Percentiles rank a stretch among this genome's conserved stretches.
Evolutionary conservation across 2,329 filamentous ascomycete species (phyloP).

Genomic region (Fusarium sp.): DNA sequence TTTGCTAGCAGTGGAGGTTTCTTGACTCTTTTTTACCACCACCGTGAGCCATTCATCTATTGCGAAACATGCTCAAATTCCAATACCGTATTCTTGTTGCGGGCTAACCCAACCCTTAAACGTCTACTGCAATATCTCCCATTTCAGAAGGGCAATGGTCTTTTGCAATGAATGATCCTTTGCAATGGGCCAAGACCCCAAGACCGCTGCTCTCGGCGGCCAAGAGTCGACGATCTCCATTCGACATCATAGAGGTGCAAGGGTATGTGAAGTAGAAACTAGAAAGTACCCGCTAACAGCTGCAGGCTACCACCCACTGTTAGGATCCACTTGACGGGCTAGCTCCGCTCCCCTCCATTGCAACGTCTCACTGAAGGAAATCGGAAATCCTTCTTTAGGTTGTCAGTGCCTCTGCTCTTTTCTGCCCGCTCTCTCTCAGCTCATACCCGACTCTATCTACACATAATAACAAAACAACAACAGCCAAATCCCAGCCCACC

Average conservation of each 20-base stretch:
- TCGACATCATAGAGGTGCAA: constrained; percentile 41
- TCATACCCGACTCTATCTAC: constrained; percentile 6
- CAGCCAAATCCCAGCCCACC: background rate
- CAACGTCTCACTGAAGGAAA: constrained; percentile 48
- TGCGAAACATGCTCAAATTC: constrained; percentile 13
- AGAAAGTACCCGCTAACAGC: constrained; percentile 43
- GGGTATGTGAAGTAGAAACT: background rate
- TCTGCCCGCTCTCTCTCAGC: constrained; percentile 26
- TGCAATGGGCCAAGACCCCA: constrained; percentile 18
- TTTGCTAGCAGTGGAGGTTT: constrained; percentile 1
- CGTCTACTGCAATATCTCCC: background rate
- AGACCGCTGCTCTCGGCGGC: constrained; percentile 30
- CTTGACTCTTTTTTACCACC: too few relatives aligned
- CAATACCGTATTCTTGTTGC: background rate
- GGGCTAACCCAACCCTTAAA: background rate
- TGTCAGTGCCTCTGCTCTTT: constrained; percentile 44
- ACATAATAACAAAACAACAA: constrained; percentile 34
- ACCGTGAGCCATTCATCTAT: constrained; percentile 2
- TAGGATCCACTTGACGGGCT: constrained; percentile 23
- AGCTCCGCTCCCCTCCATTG: constrained; percentile 18
- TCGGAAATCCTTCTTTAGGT: constrained; percentile 45
- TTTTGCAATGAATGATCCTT: constrained; percentile 20
- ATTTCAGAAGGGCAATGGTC: constrained; percentile 15
- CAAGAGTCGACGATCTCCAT: constrained; percentile 39
- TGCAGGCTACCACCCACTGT: constrained; percentile 48